Percentiles rank a stretch among this genome's conserved stretches.
These are phyloP conservation scores for Rhizophagus sp. DNA, from an alignment of 192 early-diverging fungal genomes.

Conservation along the genomic window DNA sequence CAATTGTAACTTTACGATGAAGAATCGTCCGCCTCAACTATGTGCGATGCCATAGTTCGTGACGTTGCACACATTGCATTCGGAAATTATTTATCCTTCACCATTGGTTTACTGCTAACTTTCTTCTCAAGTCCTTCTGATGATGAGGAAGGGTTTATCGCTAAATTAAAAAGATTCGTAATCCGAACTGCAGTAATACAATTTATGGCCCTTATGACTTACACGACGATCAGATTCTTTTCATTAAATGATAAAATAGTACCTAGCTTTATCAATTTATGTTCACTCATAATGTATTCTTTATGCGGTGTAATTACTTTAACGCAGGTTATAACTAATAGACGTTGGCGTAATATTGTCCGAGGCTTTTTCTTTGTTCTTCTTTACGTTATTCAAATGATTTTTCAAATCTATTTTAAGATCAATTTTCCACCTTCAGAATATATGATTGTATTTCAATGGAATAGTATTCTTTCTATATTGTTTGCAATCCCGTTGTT, in stretches of 20 bases:
- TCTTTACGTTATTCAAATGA: conserved; percentile 7
- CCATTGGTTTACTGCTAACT: neutral
- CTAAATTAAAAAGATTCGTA: conserved; percentile 1
- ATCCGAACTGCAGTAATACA: conserved; percentile 10
- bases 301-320: conserved; percentile 5
- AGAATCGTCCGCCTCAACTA: neutral
- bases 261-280: neutral
- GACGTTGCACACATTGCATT: neutral
- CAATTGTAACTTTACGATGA: too few species aligned
- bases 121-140: neutral
- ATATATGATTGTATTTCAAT: conserved; percentile 16
- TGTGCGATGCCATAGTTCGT: neutral
- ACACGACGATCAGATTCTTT: conserved; percentile 10
- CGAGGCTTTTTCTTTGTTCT: neutral
- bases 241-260: neutral
- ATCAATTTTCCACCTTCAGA: neutral
- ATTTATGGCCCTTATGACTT: conserved; percentile 6
- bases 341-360: neutral
- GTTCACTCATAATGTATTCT: conserved; percentile 3
- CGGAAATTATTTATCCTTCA: conserved; percentile 17
- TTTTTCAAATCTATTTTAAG: conserved; percentile 8
- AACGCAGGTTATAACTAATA: conserved; percentile 5
- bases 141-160: neutral
- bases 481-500: neutral
- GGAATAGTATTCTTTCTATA: conserved; percentile 8